Evolutionary conservation across 495 filamentous ascomycete genomes (phyloP).

Genomic region (Talaromyces thailandensis): DNA sequence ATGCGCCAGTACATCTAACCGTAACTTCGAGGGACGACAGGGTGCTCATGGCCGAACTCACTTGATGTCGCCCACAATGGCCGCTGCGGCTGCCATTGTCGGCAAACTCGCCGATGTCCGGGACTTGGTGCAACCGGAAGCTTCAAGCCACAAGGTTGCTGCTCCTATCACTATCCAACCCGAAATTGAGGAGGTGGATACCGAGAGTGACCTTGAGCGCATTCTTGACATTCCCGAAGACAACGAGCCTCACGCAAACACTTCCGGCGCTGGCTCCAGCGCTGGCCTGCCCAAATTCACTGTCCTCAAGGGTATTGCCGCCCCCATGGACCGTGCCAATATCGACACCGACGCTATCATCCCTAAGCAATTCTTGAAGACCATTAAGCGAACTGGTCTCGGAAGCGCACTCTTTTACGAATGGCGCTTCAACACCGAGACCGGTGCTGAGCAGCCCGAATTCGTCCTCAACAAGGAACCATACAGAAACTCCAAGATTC

Average conservation of each 20-base stretch:
- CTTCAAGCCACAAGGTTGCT: slow-evolving; percentile 48
- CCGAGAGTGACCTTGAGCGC: slow-evolving; percentile 67
- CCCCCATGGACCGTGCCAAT: slow-evolving; percentile 79
- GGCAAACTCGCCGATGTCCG: slow-evolving; percentile 90
- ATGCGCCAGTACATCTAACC: slow-evolving; percentile 91
- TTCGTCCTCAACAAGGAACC: slow-evolving; percentile 90
- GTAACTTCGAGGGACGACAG: slow-evolving; percentile 96
- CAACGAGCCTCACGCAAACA: slow-evolving; percentile 51
- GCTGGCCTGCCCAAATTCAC: slow-evolving; percentile 75
- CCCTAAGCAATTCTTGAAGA: slow-evolving; percentile 98
- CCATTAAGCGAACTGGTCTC: slow-evolving; percentile 95
- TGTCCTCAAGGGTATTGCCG: slow-evolving; percentile 75
- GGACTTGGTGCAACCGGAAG: slow-evolving; percentile 55
- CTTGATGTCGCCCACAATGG: slow-evolving; percentile 95
- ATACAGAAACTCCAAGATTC: slow-evolving; percentile 78
- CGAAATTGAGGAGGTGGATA: slow-evolving; percentile 61
- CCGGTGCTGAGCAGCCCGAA: slow-evolving; percentile 63
- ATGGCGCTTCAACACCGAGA: slow-evolving; percentile 57
- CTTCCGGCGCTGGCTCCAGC: slow-evolving; percentile 39
- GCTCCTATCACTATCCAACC: slow-evolving; percentile 49
- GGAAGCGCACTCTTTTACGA: slow-evolving; percentile 80
- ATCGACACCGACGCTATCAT: slow-evolving; percentile 98
- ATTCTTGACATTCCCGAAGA: slow-evolving; percentile 72
- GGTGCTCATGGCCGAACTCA: slow-evolving; percentile 90
- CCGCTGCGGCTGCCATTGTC: slow-evolving; percentile 78